Percentiles rank a stretch among this genome's conserved stretches.
Conservation (phyloP, 2,329 filamentous ascomycete species). For the Diaporthe amygdali region DNA sequence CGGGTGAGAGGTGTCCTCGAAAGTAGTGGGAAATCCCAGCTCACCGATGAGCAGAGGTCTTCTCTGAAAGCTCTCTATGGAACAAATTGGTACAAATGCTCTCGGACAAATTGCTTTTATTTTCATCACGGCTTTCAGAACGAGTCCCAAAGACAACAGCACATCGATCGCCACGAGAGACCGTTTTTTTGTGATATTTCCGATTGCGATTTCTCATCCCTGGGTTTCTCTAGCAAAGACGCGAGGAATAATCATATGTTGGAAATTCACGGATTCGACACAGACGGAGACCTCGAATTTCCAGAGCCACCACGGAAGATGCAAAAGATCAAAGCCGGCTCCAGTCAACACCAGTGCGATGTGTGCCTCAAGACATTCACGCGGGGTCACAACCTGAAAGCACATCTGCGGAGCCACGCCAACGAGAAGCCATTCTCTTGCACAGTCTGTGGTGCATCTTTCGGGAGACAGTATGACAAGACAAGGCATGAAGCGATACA, state of each 20-base stretch:
- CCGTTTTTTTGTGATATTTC: constrained; percentile 40
- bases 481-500: constrained; percentile 29
- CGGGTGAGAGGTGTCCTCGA: neutral
- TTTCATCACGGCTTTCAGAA: constrained; percentile 44
- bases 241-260: constrained; percentile 39
- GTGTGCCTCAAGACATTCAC: constrained; percentile 31
- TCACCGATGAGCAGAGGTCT: neutral
- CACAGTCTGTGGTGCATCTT: constrained; percentile 25
- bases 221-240: constrained; percentile 39
- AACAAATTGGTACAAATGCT: neutral
- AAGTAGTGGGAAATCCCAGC: neutral
- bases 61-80: neutral
- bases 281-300: constrained; percentile 25
- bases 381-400: constrained; percentile 28
- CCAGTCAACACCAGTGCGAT: constrained; percentile 24
- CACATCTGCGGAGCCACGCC: constrained; percentile 29
- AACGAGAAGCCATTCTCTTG: constrained; percentile 29
- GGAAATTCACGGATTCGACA: constrained; percentile 28
- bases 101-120: constrained; percentile 39
- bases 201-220: constrained; percentile 37
- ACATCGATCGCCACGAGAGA: constrained; percentile 40
- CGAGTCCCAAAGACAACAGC: constrained; percentile 34
- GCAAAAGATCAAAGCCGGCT: neutral
- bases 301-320: constrained; percentile 26
- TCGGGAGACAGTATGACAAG: constrained; percentile 28